These are phyloP conservation scores for Phyllostachys edulis DNA, from an alignment of 176 grass and related monocot genomes.

Conservation along the genomic window DNA sequence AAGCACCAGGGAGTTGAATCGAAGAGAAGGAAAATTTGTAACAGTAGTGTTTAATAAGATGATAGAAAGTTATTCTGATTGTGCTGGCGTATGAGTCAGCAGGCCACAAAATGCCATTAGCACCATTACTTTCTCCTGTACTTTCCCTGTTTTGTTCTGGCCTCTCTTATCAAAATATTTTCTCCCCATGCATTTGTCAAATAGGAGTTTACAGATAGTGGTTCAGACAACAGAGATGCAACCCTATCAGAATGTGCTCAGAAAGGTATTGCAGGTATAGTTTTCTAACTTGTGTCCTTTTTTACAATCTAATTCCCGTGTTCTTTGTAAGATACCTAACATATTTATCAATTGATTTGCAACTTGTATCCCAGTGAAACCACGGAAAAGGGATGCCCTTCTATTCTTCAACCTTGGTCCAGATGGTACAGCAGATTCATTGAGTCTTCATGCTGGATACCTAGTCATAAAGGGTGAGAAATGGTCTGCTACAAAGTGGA, in stretches of 20 bases:
- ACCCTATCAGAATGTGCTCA: constrained; percentile 82
- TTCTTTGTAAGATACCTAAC: not conserved
- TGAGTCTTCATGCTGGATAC: constrained; percentile 80
- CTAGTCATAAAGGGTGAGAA: constrained; percentile 82
- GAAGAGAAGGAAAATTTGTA: too few relatives aligned
- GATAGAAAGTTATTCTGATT: not conserved
- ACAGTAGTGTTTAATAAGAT: not conserved
- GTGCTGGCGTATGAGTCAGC: not conserved
- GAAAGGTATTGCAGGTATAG: constrained; percentile 70
- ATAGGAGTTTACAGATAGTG: constrained; percentile 44
- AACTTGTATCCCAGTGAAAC: constrained; percentile 56
- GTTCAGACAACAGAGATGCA: constrained; percentile 40
- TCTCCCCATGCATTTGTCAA: constrained; percentile 10
- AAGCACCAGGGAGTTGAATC: too few relatives aligned
- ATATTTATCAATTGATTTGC: constrained; percentile 20
- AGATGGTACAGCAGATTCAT: constrained; percentile 55
- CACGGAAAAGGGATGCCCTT: constrained; percentile 76
- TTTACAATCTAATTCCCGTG: not conserved
- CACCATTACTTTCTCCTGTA: not conserved
- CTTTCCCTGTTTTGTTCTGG: not conserved
- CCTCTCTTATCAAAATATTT: not conserved
- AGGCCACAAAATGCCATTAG: not conserved
- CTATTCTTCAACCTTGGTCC: constrained; percentile 91
- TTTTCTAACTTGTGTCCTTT: not conserved
- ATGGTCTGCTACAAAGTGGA: constrained; percentile 94